These are phyloP conservation scores for Metschnikowia colocasiae DNA, from an alignment of 805 yeast species.

Conservation along the genomic window DNA sequence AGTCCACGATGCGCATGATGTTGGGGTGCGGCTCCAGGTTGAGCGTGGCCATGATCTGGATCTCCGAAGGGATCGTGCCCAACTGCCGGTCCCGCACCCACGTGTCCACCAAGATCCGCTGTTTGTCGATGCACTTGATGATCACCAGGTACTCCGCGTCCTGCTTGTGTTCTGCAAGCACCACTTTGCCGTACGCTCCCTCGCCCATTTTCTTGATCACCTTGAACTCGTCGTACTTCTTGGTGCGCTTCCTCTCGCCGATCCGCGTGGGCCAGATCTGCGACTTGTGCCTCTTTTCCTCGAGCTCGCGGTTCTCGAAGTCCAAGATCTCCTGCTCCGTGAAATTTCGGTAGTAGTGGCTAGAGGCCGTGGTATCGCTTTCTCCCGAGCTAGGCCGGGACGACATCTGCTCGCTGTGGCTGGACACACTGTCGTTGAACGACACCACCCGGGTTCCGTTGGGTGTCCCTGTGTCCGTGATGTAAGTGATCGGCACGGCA, in stretches of 20 bases:
- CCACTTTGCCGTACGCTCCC: conserved; percentile 96
- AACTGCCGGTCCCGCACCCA: conserved; percentile 92
- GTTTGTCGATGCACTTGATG: conserved; percentile 86
- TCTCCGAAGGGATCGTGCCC: conserved; percentile 96
- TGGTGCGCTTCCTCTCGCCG: conserved; percentile 68
- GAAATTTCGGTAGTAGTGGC: conserved; percentile 21
- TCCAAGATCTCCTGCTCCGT: conserved; percentile 43
- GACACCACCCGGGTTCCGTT: conserved; percentile 4
- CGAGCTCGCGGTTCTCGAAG: conserved; percentile 45
- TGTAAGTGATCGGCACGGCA: conserved; percentile 25
- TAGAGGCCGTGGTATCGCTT: conserved; percentile 6
- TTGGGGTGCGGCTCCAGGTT: conserved; percentile 80
- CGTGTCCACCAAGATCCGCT: conserved; percentile 89
- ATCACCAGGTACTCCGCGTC: conserved; percentile 67
- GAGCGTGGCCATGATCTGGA: conserved; percentile 84
- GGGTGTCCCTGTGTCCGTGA: conserved; percentile 7
- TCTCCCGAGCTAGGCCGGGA: conserved; percentile 10
- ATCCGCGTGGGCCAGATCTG: conserved; percentile 46
- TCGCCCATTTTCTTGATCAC: conserved; percentile 82
- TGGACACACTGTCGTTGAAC: conserved; percentile 9
- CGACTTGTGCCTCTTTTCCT: conserved; percentile 33
- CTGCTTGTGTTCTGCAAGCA: conserved; percentile 63
- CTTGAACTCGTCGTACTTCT: conserved; percentile 66
- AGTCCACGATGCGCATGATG: conserved; percentile 80
- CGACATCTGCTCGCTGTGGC: conserved; percentile 7